A percentile compares a stretch with the other conserved stretches of the same genome.
Evolutionary conservation across 345 rosid species (phyloP).

Genomic region (Gossypium ekmanianum): DNA sequence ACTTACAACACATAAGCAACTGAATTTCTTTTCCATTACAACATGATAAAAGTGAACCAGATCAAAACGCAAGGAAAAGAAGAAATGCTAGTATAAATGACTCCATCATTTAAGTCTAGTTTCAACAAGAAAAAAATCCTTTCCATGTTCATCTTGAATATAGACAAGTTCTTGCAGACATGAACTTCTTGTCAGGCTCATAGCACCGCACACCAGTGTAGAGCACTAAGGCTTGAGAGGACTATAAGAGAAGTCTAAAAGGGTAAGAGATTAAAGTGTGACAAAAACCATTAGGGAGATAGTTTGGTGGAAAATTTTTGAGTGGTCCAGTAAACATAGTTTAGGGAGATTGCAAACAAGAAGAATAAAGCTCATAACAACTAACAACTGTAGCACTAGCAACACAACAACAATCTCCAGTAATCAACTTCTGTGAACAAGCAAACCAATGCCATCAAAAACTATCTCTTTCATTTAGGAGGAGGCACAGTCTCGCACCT

Average conservation of each 20-base stretch:
- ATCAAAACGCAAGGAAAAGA: not conserved
- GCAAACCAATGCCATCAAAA: not conserved
- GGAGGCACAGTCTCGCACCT: not conserved
- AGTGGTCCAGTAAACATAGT: not conserved
- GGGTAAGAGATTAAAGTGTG: not conserved
- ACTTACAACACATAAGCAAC: not conserved
- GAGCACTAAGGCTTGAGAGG: not conserved
- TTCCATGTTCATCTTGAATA: not conserved
- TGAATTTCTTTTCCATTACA: constrained; percentile 3
- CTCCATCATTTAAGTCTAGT: not conserved
- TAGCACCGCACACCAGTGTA: not conserved
- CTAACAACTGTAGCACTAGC: not conserved
- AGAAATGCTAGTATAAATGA: not conserved
- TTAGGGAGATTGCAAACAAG: not conserved
- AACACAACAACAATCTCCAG: not conserved
- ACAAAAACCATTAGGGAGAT: not conserved
- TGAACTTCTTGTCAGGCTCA: not conserved
- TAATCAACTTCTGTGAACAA: not conserved
- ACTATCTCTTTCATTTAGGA: not conserved
- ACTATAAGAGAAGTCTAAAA: not conserved
- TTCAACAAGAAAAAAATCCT: not conserved
- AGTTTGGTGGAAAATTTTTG: not conserved
- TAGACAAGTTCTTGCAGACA: not conserved
- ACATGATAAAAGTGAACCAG: not conserved
- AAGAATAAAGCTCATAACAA: not conserved